These are phyloP conservation scores for Serpula lacrymans DNA, from an alignment of 768 basidiomycete genomes.

Conservation along the genomic window DNA sequence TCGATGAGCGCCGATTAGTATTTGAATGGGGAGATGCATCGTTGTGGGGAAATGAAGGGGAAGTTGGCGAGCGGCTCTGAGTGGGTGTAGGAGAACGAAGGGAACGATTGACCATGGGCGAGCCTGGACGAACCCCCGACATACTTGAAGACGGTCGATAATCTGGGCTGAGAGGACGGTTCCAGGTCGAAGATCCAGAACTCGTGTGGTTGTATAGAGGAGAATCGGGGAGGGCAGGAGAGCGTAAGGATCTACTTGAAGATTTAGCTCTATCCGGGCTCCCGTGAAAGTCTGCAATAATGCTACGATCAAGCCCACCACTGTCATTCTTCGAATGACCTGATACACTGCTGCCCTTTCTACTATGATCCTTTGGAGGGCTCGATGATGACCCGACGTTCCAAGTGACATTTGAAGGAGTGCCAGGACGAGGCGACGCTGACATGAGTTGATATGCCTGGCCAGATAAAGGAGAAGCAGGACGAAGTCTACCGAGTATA, in stretches of 20 bases:
- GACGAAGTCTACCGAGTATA: constrained; percentile 54
- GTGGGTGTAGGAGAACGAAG: constrained; percentile 69
- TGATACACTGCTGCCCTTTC: constrained; percentile 22
- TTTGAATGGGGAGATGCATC: constrained; percentile 33
- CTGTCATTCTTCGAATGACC: too few species aligned
- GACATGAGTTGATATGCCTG: constrained; percentile 58
- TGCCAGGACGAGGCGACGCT: constrained; percentile 47
- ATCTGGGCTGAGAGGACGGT: constrained; percentile 30
- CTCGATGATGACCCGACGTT: constrained; percentile 35
- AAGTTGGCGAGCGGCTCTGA: constrained; percentile 55
- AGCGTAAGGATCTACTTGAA: constrained; percentile 46
- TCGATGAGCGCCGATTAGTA: constrained; percentile 50
- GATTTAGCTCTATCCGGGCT: constrained; percentile 37
- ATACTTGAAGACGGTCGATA: constrained; percentile 45
- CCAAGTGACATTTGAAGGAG: constrained; percentile 81
- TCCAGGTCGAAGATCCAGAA: constrained; percentile 17
- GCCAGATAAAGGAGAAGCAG: constrained; percentile 68
- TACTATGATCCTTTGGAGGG: constrained; percentile 26
- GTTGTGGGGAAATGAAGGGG: constrained; percentile 45
- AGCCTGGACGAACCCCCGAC: constrained; percentile 48
- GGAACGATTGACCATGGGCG: constrained; percentile 40
- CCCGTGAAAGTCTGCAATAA: constrained; percentile 20
- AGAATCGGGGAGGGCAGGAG: constrained; percentile 60
- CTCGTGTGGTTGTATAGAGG: constrained; percentile 39
- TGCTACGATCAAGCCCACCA: too few species aligned